These are phyloP conservation scores for Neofusicoccum sp. DNA, from an alignment of 2,329 filamentous ascomycete species.

Conservation along the genomic window DNA sequence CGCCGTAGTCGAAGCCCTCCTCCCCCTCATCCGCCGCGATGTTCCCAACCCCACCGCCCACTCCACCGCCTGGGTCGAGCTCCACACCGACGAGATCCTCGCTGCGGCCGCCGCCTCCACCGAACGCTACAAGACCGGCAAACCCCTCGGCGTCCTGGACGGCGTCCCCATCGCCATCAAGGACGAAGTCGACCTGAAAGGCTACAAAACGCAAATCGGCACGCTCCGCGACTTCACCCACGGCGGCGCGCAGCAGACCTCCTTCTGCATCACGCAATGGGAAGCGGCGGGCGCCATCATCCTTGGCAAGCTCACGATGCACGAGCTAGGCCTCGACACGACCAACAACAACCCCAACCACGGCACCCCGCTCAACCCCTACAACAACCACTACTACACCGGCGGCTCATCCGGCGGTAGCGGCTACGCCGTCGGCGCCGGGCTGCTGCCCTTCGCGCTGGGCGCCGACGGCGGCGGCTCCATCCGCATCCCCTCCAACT, in stretches of 20 bases:
- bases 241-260: constrained; percentile 47
- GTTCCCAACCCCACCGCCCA: constrained; percentile 57
- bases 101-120: constrained; percentile 72
- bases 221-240: constrained; percentile 59
- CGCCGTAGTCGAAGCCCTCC: constrained; percentile 67
- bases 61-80: constrained; percentile 70
- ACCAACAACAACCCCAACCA: constrained; percentile 67
- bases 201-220: constrained; percentile 67
- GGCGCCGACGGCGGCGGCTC: constrained; percentile 73
- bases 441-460: constrained; percentile 71
- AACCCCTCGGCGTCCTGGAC: constrained; percentile 68
- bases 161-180: constrained; percentile 83
- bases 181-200: constrained; percentile 71
- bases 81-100: constrained; percentile 60
- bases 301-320: constrained; percentile 76
- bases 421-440: constrained; percentile 66
- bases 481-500: constrained; percentile 69
- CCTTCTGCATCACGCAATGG: constrained; percentile 69
- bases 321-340: constrained; percentile 65
- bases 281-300: constrained; percentile 73
- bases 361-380: constrained; percentile 75
- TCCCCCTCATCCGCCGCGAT: constrained; percentile 68
- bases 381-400: constrained; percentile 73
- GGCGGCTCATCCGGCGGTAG: constrained; percentile 79
- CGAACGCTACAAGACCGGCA: constrained; percentile 65